These are phyloP conservation scores for Pythium pyrilobum DNA, from an alignment of 352 stramenopile species.

Conservation along the genomic window DNA sequence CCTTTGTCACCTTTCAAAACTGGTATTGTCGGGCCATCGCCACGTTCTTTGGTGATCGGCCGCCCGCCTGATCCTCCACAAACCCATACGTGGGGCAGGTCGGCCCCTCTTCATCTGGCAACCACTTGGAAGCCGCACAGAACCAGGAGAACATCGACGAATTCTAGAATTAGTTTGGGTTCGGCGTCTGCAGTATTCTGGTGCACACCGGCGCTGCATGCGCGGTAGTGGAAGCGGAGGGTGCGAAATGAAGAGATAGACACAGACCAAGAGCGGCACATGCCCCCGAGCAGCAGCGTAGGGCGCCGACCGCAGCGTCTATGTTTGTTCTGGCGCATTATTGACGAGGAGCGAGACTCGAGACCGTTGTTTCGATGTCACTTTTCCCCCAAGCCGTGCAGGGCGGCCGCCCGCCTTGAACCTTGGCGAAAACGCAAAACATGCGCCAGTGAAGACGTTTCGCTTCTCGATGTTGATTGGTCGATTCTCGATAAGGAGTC, in stretches of 20 bases:
- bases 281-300: no score
- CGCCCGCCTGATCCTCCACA: background rate
- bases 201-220: background rate
- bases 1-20: constrained; percentile 1
- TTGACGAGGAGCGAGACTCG: background rate
- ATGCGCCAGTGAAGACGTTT: background rate
- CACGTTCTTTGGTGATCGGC: background rate
- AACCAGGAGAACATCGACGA: constrained; percentile 8
- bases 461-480: background rate
- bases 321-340: constrained; percentile 1
- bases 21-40: background rate
- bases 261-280: no score
- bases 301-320: constrained; percentile 2
- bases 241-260: background rate
- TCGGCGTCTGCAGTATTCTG: background rate
- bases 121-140: background rate
- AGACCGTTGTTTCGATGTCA: constrained; percentile 13
- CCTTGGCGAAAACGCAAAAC: background rate
- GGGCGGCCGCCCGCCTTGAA: background rate
- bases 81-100: background rate
- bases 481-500: background rate
- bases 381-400: background rate
- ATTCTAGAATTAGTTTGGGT: constrained; percentile 13
- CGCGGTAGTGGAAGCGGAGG: no score
- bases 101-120: constrained; percentile 2